Base-by-base conservation (phyloP, 805 yeast species). In the Spathaspora arborariae region DNA sequence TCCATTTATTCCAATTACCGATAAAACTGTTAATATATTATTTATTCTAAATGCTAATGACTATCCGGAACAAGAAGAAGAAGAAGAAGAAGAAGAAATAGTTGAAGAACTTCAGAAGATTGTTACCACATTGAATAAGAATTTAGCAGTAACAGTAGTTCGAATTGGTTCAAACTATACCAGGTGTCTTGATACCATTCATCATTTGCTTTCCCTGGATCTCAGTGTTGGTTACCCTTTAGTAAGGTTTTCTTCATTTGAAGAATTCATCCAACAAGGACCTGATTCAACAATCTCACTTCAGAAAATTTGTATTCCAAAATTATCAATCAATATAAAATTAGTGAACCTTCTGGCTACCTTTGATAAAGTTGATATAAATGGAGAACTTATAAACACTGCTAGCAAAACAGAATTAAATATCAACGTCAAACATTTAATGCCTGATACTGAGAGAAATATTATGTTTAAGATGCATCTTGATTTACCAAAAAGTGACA, bases 271-370 rank as follows among this genome's bases (percentile, higher is more conserved):
- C 22, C 40, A 42, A 39, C 49, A 51, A 15, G 48, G 60, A 18
- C 42, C 45, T 5, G 39, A 27, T 15, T 41, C 57, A 22, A 45
- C 57, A 10, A 42, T 41, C 18, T 19, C 46, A 19, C 51, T 51
- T 20, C 62, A 59, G 19, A 41, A 53, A 20, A 53, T 56, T n/a
- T 56, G 59, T 35, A 48, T 60, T 27, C 65, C 68, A 2, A 52
- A 45, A 10, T 45, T 64, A 2, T 37, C 56, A 5, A 44, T 64
- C 4, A 57, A 58, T 37, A 24, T 64, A 6, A 45, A 49, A 21
- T 50, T 51, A 2, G 46, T 51, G 15, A 47, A 53, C 22, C 50
- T 52, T 13, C 39, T 52, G 27, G 58, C 57, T 4, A 42, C 46
- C 2, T 52, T 60, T 22, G 39, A 45, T 24, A 51, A 53, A 33